Conservation (phyloP, 306 rosid genomes). For the Inga oerstediana region DNA sequence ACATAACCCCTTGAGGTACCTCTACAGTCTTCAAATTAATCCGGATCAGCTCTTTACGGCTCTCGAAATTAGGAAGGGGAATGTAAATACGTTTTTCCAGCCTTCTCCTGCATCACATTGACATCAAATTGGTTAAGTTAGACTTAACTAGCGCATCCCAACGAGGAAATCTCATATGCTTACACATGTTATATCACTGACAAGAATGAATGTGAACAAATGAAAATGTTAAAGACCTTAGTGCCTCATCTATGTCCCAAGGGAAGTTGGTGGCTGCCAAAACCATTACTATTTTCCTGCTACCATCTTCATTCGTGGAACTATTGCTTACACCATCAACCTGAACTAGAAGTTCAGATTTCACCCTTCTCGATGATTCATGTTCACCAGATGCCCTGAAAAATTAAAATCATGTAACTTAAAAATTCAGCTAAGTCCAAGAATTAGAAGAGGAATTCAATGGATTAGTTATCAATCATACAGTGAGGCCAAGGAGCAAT, state of each 20-base stretch:
- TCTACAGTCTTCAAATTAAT: conserved; percentile 93
- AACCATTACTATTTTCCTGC: conserved; percentile 93
- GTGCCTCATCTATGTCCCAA: conserved; percentile 99
- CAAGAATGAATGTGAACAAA: neutral
- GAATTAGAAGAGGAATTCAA: neutral
- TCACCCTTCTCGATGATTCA: conserved; percentile 98
- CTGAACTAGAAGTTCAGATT: conserved; percentile 97
- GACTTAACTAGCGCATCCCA: neutral
- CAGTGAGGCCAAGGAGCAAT: neutral
- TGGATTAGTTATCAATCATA: neutral
- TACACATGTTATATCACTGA: neutral
- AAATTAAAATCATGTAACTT: conserved; percentile 29
- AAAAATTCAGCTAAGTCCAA: conserved; percentile 16
- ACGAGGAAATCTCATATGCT: neutral
- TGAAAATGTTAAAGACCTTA: conserved; percentile 52
- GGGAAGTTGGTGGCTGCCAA: conserved; percentile 98
- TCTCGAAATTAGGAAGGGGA: conserved; percentile 97
- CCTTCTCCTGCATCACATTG: conserved; percentile 78
- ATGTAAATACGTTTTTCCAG: conserved; percentile 96
- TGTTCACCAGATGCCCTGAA: conserved; percentile 98
- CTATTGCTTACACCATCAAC: conserved; percentile 95
- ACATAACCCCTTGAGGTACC: conserved; percentile 36
- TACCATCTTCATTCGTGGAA: conserved; percentile 86
- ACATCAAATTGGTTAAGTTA: conserved; percentile 34
- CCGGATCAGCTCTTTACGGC: conserved; percentile 88